Base-by-base conservation (phyloP, 2,329 filamentous ascomycete species). In the Fusarium incarnatum region DNA sequence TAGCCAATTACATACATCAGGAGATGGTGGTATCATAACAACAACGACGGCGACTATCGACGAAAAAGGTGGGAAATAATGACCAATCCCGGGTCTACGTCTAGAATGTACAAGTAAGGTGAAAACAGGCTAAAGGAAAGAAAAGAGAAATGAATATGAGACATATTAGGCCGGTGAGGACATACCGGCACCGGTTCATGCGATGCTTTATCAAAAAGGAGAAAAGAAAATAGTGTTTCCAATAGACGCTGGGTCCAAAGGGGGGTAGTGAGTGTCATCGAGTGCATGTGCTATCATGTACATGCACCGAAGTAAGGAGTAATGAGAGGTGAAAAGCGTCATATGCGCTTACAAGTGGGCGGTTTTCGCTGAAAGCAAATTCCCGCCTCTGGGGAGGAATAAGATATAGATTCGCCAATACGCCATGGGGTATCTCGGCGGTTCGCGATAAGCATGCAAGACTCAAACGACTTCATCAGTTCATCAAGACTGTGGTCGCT, bases 81-180 rank as follows among this genome's bases (percentile, higher is more conserved):
- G 73, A 72, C 76, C 76, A 71, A 67, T 73, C 76, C 74, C 68
- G 73, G 75, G 75, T 73, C 75, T 60, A 60, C 66, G 69, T 78
- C 77, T 79, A 78, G 73, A 77, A 79, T 79, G 73, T 78, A 79
- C 75, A 78, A 60, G 64, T 75, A 76, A 71, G 58, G 60, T 64
- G 64, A 71, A 64, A 65, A 57, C 56, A 58, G 55, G 63, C 60
- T 50, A 64, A 57, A 52, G 52, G 45, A 55, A 55, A 32, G 27
- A 55, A 55, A 47, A 20, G n/a, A 61, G 64, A 68, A 76, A 69
- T 63, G 71, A 75, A 70, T 74, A 77, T 77, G 68, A 76, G 65
- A 68, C 73, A 70, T 73, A 78, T 78, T 74, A 78, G 73, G 78
- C 77, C 77, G 74, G 74, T 73, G 64, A 70, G 71, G 56, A 73